A percentile compares a stretch with the other conserved stretches of the same genome.
Evolutionary conservation across 2,329 filamentous ascomycete species (phyloP).

Genomic region (Hypoxylon sp.): DNA sequence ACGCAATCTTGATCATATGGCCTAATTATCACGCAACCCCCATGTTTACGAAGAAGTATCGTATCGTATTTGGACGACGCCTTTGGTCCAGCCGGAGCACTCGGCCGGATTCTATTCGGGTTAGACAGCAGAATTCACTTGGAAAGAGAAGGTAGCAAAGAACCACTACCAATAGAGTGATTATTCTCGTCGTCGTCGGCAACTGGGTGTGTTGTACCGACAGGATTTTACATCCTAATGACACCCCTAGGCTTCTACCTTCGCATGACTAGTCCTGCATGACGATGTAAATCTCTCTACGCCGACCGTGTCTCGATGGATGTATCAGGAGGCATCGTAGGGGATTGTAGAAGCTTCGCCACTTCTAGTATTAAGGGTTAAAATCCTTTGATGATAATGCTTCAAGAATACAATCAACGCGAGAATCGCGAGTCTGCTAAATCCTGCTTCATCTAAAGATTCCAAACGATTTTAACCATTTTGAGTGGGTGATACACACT

Average conservation of each 20-base stretch:
- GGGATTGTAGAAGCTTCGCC: conserved; percentile 22
- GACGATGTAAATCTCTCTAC: conserved; percentile 10
- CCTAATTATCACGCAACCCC: conserved; percentile 13
- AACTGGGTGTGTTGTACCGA: background rate
- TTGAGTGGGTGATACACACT: conserved; percentile 11
- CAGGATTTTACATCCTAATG: conserved; percentile 2
- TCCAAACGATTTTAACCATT: background rate
- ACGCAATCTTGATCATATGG: conserved; percentile 17
- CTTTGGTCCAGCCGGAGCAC: conserved; percentile 1
- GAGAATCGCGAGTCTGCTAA: background rate
- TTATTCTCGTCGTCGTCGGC: conserved; percentile 3
- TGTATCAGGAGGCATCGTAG: conserved; percentile 18
- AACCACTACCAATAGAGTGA: background rate
- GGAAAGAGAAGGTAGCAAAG: conserved; percentile 12
- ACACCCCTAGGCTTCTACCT: background rate
- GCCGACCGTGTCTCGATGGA: conserved; percentile 22
- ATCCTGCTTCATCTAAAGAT: conserved; percentile 5
- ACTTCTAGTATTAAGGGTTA: conserved; percentile 22
- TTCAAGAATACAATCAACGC: background rate
- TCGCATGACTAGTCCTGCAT: conserved; percentile 16
- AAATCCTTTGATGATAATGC: conserved; percentile 22
- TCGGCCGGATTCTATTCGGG: conserved; percentile 6
- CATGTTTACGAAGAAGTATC: conserved; percentile 9
- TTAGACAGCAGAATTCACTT: background rate
- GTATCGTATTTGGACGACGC: conserved; percentile 12